Evolutionary conservation across 2,329 filamentous ascomycete species (phyloP).

Genomic region (Leptographium radiaticola): DNA sequence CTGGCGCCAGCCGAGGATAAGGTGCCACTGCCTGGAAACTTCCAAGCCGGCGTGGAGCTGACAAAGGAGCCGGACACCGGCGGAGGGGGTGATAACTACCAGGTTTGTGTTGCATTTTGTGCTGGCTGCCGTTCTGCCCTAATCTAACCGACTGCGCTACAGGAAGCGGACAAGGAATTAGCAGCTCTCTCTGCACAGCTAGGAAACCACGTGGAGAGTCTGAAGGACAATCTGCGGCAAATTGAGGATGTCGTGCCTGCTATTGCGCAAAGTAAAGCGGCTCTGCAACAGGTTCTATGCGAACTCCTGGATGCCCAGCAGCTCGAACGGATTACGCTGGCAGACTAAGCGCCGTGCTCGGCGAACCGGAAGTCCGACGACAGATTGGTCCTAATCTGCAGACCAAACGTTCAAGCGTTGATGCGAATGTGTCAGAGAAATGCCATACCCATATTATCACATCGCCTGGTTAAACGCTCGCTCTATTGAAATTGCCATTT

Average conservation of each 20-base stretch:
- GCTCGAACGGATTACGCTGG: slow-evolving; percentile 36
- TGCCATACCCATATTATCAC: too few relatives aligned
- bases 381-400: too few relatives aligned
- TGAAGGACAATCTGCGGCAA: slow-evolving; percentile 39
- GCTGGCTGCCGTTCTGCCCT: background rate
- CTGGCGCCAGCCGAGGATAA: slow-evolving; percentile 27
- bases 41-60: background rate
- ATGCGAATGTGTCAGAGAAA: too few relatives aligned
- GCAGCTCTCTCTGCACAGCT: slow-evolving; percentile 34
- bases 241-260: slow-evolving; percentile 37
- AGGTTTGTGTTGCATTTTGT: slow-evolving; percentile 12
- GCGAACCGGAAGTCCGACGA: too few relatives aligned
- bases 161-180: slow-evolving; percentile 26
- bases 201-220: slow-evolving; percentile 41
- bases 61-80: background rate
- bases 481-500: too few relatives aligned
- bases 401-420: too few relatives aligned
- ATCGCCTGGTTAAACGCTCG: too few relatives aligned
- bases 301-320: slow-evolving; percentile 29
- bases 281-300: slow-evolving; percentile 34
- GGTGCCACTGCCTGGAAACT: background rate
- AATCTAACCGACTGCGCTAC: background rate
- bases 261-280: slow-evolving; percentile 32
- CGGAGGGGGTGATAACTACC: slow-evolving; percentile 15
- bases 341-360: slow-evolving; percentile 7